phyloP scores from a whole-genome alignment of 2,329 filamentous ascomycete species.

The Emmonsiellopsis sp. region DNA sequence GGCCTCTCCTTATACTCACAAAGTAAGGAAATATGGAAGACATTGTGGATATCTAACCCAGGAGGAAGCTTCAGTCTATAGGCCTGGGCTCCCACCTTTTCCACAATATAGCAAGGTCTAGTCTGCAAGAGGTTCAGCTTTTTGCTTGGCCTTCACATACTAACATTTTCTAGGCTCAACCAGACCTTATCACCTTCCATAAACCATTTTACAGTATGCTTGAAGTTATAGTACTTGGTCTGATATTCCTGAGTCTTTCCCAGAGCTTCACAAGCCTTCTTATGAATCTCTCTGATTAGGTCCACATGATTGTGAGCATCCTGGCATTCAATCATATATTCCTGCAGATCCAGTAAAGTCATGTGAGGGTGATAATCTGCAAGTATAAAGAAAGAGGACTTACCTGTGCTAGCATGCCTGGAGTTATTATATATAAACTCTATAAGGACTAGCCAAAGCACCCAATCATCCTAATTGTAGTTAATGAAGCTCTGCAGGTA shows the following conservation, averaged over 20 bases:
- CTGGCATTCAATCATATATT: too few species aligned
- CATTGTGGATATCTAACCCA: not conserved
- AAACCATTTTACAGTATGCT: not conserved
- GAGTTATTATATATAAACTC: not conserved
- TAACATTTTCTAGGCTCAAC: not conserved
- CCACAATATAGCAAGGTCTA: not conserved
- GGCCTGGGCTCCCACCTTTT: not conserved
- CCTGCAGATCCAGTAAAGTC: too few species aligned
- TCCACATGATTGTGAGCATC: too few species aligned
- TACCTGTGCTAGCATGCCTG: not conserved
- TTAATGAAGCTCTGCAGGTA: too few species aligned
- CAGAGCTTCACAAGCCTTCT: too few species aligned
- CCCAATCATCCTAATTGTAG: too few species aligned
- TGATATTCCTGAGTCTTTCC: too few species aligned
- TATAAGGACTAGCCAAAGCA: too few species aligned
- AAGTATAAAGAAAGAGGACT: too few species aligned
- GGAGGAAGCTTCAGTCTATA: not conserved
- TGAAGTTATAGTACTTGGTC: too few species aligned
- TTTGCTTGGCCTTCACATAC: not conserved
- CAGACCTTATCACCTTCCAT: not conserved
- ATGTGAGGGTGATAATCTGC: too few species aligned
- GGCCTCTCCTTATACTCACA: not conserved
- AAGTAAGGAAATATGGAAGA: not conserved
- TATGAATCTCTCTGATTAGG: too few species aligned
- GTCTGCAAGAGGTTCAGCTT: not conserved